phyloP scores from a whole-genome alignment of 345 rosid genomes.

The Cardamine resedifolia region DNA sequence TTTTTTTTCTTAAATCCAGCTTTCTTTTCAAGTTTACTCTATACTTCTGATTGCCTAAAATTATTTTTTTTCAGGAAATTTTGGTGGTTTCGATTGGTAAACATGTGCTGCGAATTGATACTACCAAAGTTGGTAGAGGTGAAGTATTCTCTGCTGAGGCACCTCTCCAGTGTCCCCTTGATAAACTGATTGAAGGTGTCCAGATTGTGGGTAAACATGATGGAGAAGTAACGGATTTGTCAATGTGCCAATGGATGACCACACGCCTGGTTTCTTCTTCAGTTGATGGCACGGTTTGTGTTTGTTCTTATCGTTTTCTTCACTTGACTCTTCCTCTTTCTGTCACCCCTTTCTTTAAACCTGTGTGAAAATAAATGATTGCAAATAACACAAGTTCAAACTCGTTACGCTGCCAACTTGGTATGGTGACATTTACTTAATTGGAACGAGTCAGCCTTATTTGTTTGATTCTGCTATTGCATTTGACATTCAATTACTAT shows the following conservation, averaged over 20 bases:
- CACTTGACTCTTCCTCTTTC: neutral
- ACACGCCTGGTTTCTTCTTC: conserved; percentile 87
- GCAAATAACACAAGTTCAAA: neutral
- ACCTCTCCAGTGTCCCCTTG: conserved; percentile 69
- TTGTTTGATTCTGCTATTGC: conserved; percentile 9
- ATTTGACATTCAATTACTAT: neutral
- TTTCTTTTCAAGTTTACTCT: conserved; percentile 1
- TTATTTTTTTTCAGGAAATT: conserved; percentile 61
- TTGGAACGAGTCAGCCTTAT: neutral
- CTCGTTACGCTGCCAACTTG: neutral
- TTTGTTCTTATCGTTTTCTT: conserved; percentile 17
- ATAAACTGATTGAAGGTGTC: conserved; percentile 67
- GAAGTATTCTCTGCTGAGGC: conserved; percentile 66
- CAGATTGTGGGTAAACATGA: conserved; percentile 88
- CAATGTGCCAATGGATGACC: conserved; percentile 92
- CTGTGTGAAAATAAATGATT: neutral
- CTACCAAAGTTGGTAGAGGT: conserved; percentile 65
- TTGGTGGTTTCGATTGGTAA: conserved; percentile 80
- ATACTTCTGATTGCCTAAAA: conserved; percentile 9
- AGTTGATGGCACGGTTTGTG: conserved; percentile 81
- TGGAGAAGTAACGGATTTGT: conserved; percentile 90
- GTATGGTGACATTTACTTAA: neutral
- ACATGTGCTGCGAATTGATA: conserved; percentile 65
- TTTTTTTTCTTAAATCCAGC: neutral
- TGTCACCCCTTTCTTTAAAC: neutral